phyloP scores from a whole-genome alignment of 2,329 filamentous ascomycete genomes.

The Aspergillus spinulosporus region DNA sequence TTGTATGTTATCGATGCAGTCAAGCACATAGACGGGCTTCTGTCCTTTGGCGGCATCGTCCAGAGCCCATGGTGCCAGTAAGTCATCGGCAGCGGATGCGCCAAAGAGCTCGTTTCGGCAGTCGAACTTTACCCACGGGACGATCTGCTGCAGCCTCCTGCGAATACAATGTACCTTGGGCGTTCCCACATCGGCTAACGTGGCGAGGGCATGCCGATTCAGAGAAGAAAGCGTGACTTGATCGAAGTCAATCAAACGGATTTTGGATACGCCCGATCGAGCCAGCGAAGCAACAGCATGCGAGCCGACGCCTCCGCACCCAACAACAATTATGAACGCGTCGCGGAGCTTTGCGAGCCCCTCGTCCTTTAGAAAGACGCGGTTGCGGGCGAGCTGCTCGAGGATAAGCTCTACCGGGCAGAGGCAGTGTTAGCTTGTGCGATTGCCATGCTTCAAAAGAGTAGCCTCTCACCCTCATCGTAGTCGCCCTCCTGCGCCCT shows the following conservation, averaged over 20 bases:
- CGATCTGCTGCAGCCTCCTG: slow-evolving; percentile 76
- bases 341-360: slow-evolving; percentile 77
- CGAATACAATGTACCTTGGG: slow-evolving; percentile 86
- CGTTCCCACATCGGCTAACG: slow-evolving; percentile 86
- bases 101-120: slow-evolving; percentile 81
- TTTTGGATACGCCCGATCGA: slow-evolving; percentile 81
- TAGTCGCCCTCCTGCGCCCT: slow-evolving; percentile 64
- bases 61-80: slow-evolving; percentile 67
- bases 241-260: slow-evolving; percentile 93
- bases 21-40: slow-evolving; percentile 83
- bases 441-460: background rate
- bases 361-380: slow-evolving; percentile 81
- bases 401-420: slow-evolving; percentile 70
- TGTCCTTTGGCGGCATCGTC: slow-evolving; percentile 45
- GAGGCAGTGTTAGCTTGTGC: slow-evolving; percentile 8
- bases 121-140: slow-evolving; percentile 91
- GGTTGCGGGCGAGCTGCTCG: slow-evolving; percentile 90
- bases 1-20: slow-evolving; percentile 98
- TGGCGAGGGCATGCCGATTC: slow-evolving; percentile 94
- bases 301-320: slow-evolving; percentile 91
- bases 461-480: slow-evolving; percentile 56
- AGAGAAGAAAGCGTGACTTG: slow-evolving; percentile 93
- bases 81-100: slow-evolving; percentile 60
- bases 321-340: slow-evolving; percentile 85
- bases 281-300: slow-evolving; percentile 85